A percentile compares a stretch with the other conserved stretches of the same genome.
phyloP scores from a whole-genome alignment of 805 yeast species.

The Candida broadrunensis region DNA sequence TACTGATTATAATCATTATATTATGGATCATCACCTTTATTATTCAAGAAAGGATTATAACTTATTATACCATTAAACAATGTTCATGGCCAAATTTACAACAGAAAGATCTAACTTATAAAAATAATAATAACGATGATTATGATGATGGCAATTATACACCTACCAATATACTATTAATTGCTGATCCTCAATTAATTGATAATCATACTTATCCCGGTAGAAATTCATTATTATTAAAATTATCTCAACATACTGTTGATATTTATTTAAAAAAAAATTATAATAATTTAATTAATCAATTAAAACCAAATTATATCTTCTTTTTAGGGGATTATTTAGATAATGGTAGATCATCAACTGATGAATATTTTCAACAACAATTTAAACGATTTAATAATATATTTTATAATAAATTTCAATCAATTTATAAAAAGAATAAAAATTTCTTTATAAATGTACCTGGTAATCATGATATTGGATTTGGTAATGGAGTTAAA shows the following conservation, averaged over 20 bases:
- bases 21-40: background rate
- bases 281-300: conserved; percentile 28
- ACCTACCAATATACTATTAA: conserved; percentile 27
- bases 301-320: conserved; percentile 33
- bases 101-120: conserved; percentile 4
- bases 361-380: conserved; percentile 25
- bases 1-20: background rate
- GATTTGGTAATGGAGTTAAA: conserved; percentile 72
- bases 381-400: conserved; percentile 30
- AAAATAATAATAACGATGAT: background rate
- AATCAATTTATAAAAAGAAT: conserved; percentile 15
- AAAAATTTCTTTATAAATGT: conserved; percentile 28
- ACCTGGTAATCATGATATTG: conserved; percentile 97
- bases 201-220: conserved; percentile 45
- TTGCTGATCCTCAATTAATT: conserved; percentile 45
- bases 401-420: conserved; percentile 21
- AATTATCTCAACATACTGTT: conserved; percentile 38
- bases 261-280: conserved; percentile 37
- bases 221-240: conserved; percentile 26
- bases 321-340: conserved; percentile 42
- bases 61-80: conserved; percentile 19
- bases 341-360: conserved; percentile 38
- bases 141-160: background rate
- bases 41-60: conserved; percentile 9
- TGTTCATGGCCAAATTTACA: conserved; percentile 27